Conservation (phyloP, 345 rosid genomes). For the Limnanthes douglasii region DNA sequence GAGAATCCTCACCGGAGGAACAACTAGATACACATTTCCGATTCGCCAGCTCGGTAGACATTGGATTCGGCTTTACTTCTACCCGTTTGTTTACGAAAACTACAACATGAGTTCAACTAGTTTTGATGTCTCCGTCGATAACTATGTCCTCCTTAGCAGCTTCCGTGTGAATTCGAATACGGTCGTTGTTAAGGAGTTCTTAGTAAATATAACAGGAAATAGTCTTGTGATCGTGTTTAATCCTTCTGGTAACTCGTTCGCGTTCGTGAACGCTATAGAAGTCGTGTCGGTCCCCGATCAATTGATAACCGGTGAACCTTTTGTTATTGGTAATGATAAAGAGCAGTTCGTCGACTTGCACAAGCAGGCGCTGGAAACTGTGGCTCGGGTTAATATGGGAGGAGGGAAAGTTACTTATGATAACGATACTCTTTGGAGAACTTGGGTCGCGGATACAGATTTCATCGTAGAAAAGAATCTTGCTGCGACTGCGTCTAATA, state of each 20-base stretch:
- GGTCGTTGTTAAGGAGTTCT: slow-evolving; percentile 49
- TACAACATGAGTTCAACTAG: slow-evolving; percentile 44
- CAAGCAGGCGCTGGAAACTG: slow-evolving; percentile 45
- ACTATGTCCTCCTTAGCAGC: slow-evolving; percentile 36
- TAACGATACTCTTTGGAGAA: slow-evolving; percentile 69
- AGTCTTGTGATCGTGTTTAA: slow-evolving; percentile 43
- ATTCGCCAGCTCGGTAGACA: slow-evolving; percentile 49
- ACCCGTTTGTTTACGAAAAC: slow-evolving; percentile 36
- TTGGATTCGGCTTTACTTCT: slow-evolving; percentile 88
- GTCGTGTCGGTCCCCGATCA: slow-evolving; percentile 63
- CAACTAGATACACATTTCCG: slow-evolving; percentile 50
- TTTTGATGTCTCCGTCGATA: slow-evolving; percentile 44
- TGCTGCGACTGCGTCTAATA: slow-evolving; percentile 22
- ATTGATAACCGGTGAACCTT: slow-evolving; percentile 28
- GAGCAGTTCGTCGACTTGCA: slow-evolving; percentile 25
- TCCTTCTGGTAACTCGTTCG: slow-evolving; percentile 48
- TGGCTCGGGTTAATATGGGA: slow-evolving; percentile 85
- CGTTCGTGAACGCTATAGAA: slow-evolving; percentile 70
- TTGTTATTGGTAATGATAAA: slow-evolving; percentile 10
- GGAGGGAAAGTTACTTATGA: slow-evolving; percentile 34
- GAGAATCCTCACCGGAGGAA: slow-evolving; percentile 35
- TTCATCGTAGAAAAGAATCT: slow-evolving; percentile 24
- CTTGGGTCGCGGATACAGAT: slow-evolving; percentile 54
- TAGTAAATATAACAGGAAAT: slow-evolving; percentile 32
- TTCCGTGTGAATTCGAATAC: slow-evolving; percentile 19